Percentiles rank a stretch among this genome's conserved stretches.
Evolutionary conservation across 106 monocot genomes (phyloP).

Genomic region (Platanthera guangdongensis): DNA sequence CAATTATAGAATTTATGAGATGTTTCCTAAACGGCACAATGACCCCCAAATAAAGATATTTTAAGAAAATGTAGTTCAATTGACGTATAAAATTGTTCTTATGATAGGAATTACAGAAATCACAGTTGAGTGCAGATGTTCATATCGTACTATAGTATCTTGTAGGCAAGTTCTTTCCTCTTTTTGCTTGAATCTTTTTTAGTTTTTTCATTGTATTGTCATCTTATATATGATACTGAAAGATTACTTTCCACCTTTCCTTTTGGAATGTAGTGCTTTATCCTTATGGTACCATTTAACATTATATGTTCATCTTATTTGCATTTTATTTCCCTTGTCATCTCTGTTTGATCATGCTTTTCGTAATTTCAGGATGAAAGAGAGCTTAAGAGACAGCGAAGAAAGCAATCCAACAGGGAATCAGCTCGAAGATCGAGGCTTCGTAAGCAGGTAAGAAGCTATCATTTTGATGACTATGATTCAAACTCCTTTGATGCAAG

Average conservation of each 20-base stretch:
- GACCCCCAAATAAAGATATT: background rate
- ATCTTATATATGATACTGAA: background rate
- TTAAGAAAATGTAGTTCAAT: background rate
- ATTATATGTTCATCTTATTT: background rate
- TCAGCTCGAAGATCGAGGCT: conserved; percentile 68
- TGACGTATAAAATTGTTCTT: background rate
- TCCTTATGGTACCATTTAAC: background rate
- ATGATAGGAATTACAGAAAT: background rate
- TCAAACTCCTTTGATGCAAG: background rate
- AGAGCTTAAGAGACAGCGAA: conserved; percentile 64
- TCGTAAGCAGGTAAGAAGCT: conserved; percentile 57
- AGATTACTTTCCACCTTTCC: background rate
- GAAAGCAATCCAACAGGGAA: conserved; percentile 79
- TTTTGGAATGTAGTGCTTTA: background rate
- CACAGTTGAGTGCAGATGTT: background rate
- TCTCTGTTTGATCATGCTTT: background rate
- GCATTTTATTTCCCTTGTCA: background rate
- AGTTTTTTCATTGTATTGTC: background rate
- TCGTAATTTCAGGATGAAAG: conserved; percentile 46
- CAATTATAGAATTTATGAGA: background rate
- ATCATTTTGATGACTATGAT: background rate
- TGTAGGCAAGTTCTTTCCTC: background rate
- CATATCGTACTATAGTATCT: background rate
- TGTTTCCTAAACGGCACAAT: background rate
- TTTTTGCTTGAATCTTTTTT: background rate